These are phyloP conservation scores for Puccinia horiana DNA, from an alignment of 1,284 basidiomycete genomes.

Conservation along the genomic window DNA sequence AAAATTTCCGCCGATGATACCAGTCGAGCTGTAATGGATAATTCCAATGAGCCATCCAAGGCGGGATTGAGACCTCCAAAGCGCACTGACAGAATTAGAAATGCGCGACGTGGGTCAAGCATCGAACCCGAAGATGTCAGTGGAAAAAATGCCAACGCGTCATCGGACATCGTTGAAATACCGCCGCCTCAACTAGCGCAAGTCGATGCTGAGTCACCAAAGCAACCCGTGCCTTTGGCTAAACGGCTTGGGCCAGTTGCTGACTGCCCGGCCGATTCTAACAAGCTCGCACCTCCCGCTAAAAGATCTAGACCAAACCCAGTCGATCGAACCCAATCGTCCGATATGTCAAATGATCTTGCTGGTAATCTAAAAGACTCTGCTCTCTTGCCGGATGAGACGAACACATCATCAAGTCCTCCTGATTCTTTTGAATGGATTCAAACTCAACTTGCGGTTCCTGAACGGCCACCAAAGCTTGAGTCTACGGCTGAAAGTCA, in stretches of 20 bases:
- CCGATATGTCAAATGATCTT: background rate
- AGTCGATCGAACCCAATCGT: constrained; percentile 4
- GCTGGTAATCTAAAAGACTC: background rate
- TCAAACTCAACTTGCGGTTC: background rate
- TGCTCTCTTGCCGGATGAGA: background rate
- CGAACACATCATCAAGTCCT: constrained; percentile 1
- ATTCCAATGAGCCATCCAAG: background rate
- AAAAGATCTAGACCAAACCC: constrained; percentile 31
- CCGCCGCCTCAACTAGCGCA: background rate
- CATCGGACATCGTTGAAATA: constrained; percentile 15
- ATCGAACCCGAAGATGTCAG: constrained; percentile 10
- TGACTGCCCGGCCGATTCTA: background rate
- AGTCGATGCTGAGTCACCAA: background rate
- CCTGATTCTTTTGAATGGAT: background rate
- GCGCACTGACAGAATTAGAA: background rate
- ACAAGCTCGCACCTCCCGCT: constrained; percentile 14
- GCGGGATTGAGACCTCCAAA: background rate
- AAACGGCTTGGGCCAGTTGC: constrained; percentile 40
- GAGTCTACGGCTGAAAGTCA: background rate
- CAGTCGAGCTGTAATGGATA: background rate
- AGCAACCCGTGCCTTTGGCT: constrained; percentile 22
- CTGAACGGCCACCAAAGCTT: background rate
- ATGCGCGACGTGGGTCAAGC: constrained; percentile 1
- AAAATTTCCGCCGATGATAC: background rate
- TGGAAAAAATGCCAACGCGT: background rate